Conservation (phyloP, 805 yeast species). For the Sungouiozyma intestinalis region DNA sequence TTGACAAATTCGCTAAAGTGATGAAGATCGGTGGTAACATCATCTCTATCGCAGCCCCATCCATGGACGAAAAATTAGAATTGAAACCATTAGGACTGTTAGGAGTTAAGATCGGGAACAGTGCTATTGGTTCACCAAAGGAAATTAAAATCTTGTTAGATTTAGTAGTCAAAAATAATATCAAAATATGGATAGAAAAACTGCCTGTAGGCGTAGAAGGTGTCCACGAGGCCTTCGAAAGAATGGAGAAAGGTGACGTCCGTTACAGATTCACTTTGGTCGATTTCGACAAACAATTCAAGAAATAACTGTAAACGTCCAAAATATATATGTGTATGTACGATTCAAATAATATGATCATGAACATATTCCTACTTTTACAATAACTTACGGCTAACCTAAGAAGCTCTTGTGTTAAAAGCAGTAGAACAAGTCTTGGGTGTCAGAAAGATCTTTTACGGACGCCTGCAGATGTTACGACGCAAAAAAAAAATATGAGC, state of each 20-base stretch:
- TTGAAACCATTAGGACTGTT: constrained; percentile 10
- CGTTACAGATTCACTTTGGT: constrained; percentile 45
- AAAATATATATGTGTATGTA: too few relatives aligned
- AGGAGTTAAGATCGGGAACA: constrained; percentile 24
- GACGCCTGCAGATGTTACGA: too few relatives aligned
- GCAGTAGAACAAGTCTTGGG: not conserved
- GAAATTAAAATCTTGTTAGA: constrained; percentile 41
- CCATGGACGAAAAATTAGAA: constrained; percentile 7
- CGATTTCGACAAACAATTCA: constrained; percentile 33
- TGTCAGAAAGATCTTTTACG: too few relatives aligned
- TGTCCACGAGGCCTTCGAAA: constrained; percentile 36
- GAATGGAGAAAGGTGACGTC: constrained; percentile 40
- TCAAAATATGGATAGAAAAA: constrained; percentile 44
- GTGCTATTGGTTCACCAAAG: constrained; percentile 34
- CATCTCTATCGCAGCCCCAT: constrained; percentile 19
- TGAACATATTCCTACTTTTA: too few relatives aligned
- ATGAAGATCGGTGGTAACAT: constrained; percentile 31
- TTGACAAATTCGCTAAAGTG: constrained; percentile 25
- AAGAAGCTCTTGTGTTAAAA: too few relatives aligned
- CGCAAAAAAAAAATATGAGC: constrained; percentile 39
- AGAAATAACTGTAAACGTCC: not conserved
- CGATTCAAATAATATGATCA: too few relatives aligned
- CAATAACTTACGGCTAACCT: too few relatives aligned
- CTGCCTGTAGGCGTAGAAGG: constrained; percentile 37
- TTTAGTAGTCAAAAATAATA: constrained; percentile 36